These are phyloP conservation scores for Corniculantispora saksenae DNA, from an alignment of 2,329 filamentous ascomycete genomes.

Conservation along the genomic window DNA sequence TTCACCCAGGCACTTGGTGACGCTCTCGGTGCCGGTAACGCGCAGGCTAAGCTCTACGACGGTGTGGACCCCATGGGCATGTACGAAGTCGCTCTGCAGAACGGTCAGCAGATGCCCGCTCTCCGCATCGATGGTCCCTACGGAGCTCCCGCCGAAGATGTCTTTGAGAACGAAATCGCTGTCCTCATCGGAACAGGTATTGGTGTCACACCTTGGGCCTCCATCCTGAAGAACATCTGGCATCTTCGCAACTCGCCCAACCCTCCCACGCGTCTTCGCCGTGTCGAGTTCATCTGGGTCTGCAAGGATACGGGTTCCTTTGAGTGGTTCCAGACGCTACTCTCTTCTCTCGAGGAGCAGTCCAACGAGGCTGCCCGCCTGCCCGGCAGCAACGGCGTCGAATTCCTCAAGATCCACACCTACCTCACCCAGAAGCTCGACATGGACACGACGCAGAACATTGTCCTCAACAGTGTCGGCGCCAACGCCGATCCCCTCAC, in stretches of 20 bases:
- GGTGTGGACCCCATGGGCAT: constrained; percentile 90
- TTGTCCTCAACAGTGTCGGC: constrained; percentile 93
- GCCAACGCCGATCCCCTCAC: constrained; percentile 86
- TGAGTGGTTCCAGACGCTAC: constrained; percentile 96
- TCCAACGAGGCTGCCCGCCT: constrained; percentile 69
- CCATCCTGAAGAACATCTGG: constrained; percentile 97
- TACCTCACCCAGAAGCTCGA: constrained; percentile 95
- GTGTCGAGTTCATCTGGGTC: constrained; percentile 99
- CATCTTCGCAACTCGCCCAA: constrained; percentile 89
- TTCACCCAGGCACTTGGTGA: constrained; percentile 94
- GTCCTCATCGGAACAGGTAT: constrained; percentile 86
- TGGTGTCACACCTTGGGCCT: constrained; percentile 83
- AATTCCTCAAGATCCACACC: constrained; percentile 97
- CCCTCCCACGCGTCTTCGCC: constrained; percentile 82
- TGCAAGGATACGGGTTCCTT: constrained; percentile 95
- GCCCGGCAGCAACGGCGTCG: constrained; percentile 66
- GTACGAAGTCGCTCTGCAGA: constrained; percentile 95
- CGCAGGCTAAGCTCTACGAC: constrained; percentile 88
- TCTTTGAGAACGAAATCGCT: constrained; percentile 90
- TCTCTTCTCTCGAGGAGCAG: constrained; percentile 88
- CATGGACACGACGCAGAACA: constrained; percentile 90
- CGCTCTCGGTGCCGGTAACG: constrained; percentile 84
- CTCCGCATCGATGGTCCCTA: constrained; percentile 94
- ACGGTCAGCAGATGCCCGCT: constrained; percentile 87
- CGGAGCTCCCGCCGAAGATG: constrained; percentile 94